These are phyloP conservation scores for Schrenkiella parvula DNA, from an alignment of 345 rosid species.

Conservation along the genomic window DNA sequence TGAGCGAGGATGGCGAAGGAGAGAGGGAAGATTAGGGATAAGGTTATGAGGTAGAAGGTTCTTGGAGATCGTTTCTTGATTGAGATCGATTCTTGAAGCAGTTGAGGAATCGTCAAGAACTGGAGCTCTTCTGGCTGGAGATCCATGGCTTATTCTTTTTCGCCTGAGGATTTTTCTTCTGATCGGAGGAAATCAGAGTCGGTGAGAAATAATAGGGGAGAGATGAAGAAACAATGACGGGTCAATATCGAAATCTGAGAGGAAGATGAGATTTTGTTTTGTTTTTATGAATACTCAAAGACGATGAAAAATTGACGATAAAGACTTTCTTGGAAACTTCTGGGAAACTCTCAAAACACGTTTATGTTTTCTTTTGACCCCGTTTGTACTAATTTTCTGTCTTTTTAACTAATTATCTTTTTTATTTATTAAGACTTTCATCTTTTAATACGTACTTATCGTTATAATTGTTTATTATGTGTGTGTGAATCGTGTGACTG, in stretches of 20 bases:
- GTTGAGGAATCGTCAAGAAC: conserved; percentile 48
- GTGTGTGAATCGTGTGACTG: too few relatives aligned
- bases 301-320: background rate
- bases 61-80: conserved; percentile 63
- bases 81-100: conserved; percentile 57
- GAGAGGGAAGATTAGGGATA: conserved; percentile 70
- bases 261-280: background rate
- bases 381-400: background rate
- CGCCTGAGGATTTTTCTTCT: background rate
- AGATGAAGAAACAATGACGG: conserved; percentile 12
- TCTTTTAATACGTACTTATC: background rate
- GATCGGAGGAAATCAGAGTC: background rate
- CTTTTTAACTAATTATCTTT: background rate
- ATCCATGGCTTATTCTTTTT: conserved; percentile 47
- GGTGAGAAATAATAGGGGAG: background rate
- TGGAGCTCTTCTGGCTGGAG: conserved; percentile 72
- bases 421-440: background rate
- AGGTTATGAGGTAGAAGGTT: conserved; percentile 67
- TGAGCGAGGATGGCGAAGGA: conserved; percentile 84
- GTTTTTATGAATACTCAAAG: background rate
- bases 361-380: conserved; percentile 5
- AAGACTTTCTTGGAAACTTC: conserved; percentile 30
- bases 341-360: conserved; percentile 6
- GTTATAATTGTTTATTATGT: background rate
- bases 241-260: conserved; percentile 18